Percentiles rank a stretch among this genome's conserved stretches.
phyloP scores from a whole-genome alignment of 2,329 filamentous ascomycete genomes.

The Colletotrichum sp. region DNA sequence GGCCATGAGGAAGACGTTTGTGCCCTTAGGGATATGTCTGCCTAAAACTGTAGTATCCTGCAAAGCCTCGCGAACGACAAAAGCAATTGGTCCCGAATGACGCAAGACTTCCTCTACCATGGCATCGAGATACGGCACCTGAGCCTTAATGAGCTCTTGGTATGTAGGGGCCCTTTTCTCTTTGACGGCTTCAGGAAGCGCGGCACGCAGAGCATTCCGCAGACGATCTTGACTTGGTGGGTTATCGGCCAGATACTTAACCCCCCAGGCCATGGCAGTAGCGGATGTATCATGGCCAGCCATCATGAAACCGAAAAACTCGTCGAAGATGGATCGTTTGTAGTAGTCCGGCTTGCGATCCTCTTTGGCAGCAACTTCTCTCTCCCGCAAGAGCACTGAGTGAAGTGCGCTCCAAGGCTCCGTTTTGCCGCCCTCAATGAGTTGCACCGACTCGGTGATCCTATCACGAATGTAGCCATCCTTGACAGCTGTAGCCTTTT shows the following conservation, averaged over 20 bases:
- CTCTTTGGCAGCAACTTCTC: conserved; percentile 27
- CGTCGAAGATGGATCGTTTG: background rate
- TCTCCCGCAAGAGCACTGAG: conserved; percentile 36
- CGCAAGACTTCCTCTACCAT: conserved; percentile 36
- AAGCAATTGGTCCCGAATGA: conserved; percentile 18
- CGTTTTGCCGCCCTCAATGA: conserved; percentile 24
- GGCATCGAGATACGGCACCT: conserved; percentile 35
- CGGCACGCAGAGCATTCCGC: conserved; percentile 22
- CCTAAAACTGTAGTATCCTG: conserved; percentile 38
- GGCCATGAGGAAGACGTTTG: conserved; percentile 31
- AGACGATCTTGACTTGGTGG: conserved; percentile 25
- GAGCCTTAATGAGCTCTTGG: conserved; percentile 26
- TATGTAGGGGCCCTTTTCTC: conserved; percentile 27
- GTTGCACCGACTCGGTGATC: conserved; percentile 24
- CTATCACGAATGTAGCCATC: conserved; percentile 31
- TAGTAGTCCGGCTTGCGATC: background rate
- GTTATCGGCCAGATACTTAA: conserved; percentile 28
- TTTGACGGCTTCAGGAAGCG: conserved; percentile 15
- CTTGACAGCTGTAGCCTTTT: conserved; percentile 32
- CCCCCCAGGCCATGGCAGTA: background rate
- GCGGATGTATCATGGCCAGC: conserved; percentile 5
- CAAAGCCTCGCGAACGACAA: conserved; percentile 26
- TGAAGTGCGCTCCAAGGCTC: conserved; percentile 34
- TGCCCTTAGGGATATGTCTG: conserved; percentile 35
- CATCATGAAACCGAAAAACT: background rate